Conservation (phyloP, 2,329 filamentous ascomycete genomes). For the Calcarisporium arbuscula region DNA sequence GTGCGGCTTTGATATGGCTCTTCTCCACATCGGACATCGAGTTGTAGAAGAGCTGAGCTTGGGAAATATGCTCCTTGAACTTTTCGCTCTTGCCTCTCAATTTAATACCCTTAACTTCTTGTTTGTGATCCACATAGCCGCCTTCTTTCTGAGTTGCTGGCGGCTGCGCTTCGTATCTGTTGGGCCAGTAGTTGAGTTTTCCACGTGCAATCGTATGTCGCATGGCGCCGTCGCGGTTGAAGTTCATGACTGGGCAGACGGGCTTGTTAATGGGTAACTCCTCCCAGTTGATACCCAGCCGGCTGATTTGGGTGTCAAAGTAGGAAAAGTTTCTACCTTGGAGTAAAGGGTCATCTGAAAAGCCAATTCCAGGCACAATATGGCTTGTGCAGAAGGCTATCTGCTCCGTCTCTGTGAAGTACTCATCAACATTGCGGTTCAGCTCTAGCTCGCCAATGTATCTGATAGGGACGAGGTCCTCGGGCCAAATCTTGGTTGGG, state of each 20-base stretch:
- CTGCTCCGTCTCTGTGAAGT: conserved; percentile 77
- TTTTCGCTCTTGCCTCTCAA: conserved; percentile 61
- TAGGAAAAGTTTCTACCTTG: conserved; percentile 72
- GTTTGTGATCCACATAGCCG: conserved; percentile 59
- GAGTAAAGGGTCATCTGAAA: conserved; percentile 66
- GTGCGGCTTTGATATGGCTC: conserved; percentile 63
- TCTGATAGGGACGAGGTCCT: conserved; percentile 66
- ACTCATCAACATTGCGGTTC: conserved; percentile 75
- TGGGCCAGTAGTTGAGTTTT: conserved; percentile 60
- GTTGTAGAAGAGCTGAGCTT: conserved; percentile 81
- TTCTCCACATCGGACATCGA: conserved; percentile 63
- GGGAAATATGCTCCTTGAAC: conserved; percentile 70
- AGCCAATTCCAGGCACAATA: conserved; percentile 71
- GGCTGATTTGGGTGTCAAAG: conserved; percentile 63
- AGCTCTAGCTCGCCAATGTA: conserved; percentile 76
- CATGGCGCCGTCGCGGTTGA: conserved; percentile 68
- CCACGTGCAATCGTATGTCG: conserved; percentile 66
- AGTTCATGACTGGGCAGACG: conserved; percentile 67
- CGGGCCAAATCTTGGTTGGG: conserved; percentile 80
- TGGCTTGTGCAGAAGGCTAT: conserved; percentile 77
- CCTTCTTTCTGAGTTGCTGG: conserved; percentile 57
- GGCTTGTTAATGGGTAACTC: conserved; percentile 73
- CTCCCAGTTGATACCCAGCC: conserved; percentile 69
- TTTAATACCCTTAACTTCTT: conserved; percentile 65
- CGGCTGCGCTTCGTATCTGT: conserved; percentile 55